Conservation (phyloP, 192 early-diverging fungal genomes). For the Mortierella alpina region DNA sequence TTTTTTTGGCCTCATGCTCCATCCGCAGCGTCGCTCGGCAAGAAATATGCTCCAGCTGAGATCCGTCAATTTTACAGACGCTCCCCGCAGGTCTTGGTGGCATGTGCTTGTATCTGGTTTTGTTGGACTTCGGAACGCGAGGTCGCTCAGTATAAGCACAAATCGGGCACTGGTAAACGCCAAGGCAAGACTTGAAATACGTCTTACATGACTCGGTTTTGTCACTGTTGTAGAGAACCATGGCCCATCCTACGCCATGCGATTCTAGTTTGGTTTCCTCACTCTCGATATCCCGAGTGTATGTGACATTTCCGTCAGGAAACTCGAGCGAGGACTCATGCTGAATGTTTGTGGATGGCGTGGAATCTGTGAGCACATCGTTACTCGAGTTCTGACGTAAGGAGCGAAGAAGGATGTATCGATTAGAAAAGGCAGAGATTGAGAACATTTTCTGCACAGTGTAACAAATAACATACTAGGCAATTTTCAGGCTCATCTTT, state of each 20-base stretch:
- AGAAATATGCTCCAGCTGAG: not conserved
- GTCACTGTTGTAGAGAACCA: not conserved
- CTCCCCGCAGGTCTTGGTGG: not conserved
- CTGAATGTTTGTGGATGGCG: too few relatives aligned
- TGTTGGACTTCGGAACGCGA: not conserved
- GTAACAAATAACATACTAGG: too few relatives aligned
- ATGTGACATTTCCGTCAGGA: not conserved
- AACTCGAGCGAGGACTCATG: too few relatives aligned
- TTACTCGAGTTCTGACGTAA: too few relatives aligned
- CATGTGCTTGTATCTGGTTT: too few relatives aligned
- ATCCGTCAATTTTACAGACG: not conserved
- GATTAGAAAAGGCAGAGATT: too few relatives aligned
- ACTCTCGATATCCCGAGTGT: not conserved
- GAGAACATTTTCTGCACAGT: too few relatives aligned
- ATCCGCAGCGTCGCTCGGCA: not conserved
- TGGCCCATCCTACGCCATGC: conserved; percentile 2
- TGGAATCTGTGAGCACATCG: too few relatives aligned
- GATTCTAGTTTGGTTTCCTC: not conserved
- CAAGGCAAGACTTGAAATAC: conserved; percentile 7
- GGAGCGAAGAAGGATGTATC: too few relatives aligned
- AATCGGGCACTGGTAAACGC: conserved; percentile 3
- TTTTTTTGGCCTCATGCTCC: not conserved
- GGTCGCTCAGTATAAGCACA: not conserved
- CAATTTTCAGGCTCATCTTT: too few relatives aligned
- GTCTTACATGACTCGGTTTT: not conserved